These are phyloP conservation scores for Glycine soja DNA, from an alignment of 306 rosid genomes.

Conservation along the genomic window DNA sequence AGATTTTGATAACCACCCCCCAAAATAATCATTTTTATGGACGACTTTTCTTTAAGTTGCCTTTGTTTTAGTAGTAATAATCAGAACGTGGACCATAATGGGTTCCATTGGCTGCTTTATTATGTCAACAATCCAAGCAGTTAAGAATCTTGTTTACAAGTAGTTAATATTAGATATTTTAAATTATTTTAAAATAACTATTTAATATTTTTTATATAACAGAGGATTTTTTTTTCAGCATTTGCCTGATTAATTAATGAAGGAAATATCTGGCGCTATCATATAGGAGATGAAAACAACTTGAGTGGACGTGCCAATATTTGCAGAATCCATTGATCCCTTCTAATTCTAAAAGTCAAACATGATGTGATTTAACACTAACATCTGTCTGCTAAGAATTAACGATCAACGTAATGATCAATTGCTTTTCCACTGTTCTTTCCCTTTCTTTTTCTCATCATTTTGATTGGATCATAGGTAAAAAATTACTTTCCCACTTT, in stretches of 20 bases:
- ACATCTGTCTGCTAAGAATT: neutral
- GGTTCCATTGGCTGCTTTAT: neutral
- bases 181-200: neutral
- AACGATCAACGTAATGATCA: neutral
- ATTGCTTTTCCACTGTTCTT: conserved; percentile 4
- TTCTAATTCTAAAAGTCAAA: conserved; percentile 35
- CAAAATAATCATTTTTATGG: neutral
- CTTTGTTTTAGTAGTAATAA: neutral
- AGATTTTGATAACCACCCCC: too few relatives aligned
- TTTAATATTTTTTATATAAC: too few relatives aligned
- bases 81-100: neutral
- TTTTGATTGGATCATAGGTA: neutral
- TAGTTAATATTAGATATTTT: neutral
- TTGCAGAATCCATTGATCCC: conserved; percentile 14
- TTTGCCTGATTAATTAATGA: neutral
- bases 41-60: neutral
- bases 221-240: neutral
- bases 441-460: neutral
- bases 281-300: neutral
- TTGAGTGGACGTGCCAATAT: conserved; percentile 23
- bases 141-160: neutral
- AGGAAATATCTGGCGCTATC: neutral
- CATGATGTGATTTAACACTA: conserved; percentile 17
- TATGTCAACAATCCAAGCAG: neutral
- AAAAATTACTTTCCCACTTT: neutral